A percentile compares a stretch with the other conserved stretches of the same genome.
phyloP scores from a whole-genome alignment of 805 yeast genomes.

The Wickerhamiella shivajii region DNA sequence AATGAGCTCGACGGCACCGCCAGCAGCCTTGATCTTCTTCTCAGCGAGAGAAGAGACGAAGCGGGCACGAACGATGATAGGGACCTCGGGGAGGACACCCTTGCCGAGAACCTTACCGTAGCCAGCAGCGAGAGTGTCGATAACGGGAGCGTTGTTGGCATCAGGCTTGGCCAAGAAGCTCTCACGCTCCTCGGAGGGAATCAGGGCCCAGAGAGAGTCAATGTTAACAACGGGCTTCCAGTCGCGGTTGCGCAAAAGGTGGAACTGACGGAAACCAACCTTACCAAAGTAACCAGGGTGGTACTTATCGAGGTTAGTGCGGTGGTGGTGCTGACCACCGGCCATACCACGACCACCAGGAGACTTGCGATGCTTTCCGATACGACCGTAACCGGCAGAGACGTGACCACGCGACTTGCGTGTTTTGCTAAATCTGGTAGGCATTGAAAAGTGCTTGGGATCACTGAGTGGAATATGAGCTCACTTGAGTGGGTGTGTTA shows the following conservation, averaged over 20 bases:
- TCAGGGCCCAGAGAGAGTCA: slow-evolving; percentile 96
- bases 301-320: slow-evolving; percentile 99
- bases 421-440: slow-evolving; percentile 98
- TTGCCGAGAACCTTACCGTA: slow-evolving; percentile 99
- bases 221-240: slow-evolving; percentile 98
- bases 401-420: slow-evolving; percentile 99
- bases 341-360: slow-evolving; percentile 99
- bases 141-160: slow-evolving; percentile 91
- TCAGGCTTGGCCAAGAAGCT: slow-evolving; percentile 76
- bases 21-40: slow-evolving; percentile 99
- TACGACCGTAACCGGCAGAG: slow-evolving; percentile 99
- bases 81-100: slow-evolving; percentile 96
- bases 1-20: slow-evolving; percentile 99
- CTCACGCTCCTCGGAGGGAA: slow-evolving; percentile 88
- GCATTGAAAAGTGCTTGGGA: slow-evolving; percentile 62
- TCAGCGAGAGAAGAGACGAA: slow-evolving; percentile 98
- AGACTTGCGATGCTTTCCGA: slow-evolving; percentile 99
- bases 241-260: slow-evolving; percentile 83
- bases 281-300: slow-evolving; percentile 99
- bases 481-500: too few relatives aligned
- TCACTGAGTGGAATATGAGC: too few relatives aligned
- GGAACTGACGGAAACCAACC: slow-evolving; percentile 99
- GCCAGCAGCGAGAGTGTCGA: slow-evolving; percentile 98
- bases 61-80: slow-evolving; percentile 99
- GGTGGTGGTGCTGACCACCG: slow-evolving; percentile 99